Base-by-base conservation (phyloP, 129 eudicot genomes). In the Artemisia argyi region DNA sequence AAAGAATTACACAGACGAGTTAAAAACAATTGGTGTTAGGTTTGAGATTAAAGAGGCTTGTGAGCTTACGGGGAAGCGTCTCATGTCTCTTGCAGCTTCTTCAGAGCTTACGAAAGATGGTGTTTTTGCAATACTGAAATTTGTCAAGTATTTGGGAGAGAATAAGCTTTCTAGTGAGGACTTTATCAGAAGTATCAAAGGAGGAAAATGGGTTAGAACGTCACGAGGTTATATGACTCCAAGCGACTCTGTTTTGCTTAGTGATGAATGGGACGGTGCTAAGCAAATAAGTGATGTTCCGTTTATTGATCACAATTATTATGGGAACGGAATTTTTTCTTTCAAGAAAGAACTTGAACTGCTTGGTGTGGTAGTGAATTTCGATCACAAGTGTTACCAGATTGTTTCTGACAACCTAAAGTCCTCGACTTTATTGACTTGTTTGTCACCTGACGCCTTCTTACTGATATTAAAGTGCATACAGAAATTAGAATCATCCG, bases 181-280 rank as follows among this genome's bases (percentile, higher is more conserved):
- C 15, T 35, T 63, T 14, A 35, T 63, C 3, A 16, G 42, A 22
- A 35, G 68, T 63, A 6, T 63, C 22, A 63, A 32, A 63, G 50
- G 7, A 1, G 51, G 24, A 63, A 35, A 63, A 63, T 61, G 66
- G 66, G 7, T 61, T 15, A 61, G 48, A 62, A 62, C 67, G 4
- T 62, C 49, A 32, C 67, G 67, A 16, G 67, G 67, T 62, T 47
- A 62, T 62, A 35, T 62, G 67, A 35, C 67, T 62, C 67, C 67
- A 5, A 62, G 3, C 20, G 4, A 62, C 3, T 39, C 50, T 32
- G 67, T 62, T 62, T 62, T 62, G 50, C 39, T 4, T 5, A 62
- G 50, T n/a, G 2, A 15, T 32, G 50, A 62, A 62, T 63, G 68
- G 68, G n/a, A 63, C 35, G 68, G 13, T 35, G 68, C 47, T 63